These are phyloP conservation scores for Tricholomella constricta DNA, from an alignment of 768 basidiomycete species.

Conservation along the genomic window DNA sequence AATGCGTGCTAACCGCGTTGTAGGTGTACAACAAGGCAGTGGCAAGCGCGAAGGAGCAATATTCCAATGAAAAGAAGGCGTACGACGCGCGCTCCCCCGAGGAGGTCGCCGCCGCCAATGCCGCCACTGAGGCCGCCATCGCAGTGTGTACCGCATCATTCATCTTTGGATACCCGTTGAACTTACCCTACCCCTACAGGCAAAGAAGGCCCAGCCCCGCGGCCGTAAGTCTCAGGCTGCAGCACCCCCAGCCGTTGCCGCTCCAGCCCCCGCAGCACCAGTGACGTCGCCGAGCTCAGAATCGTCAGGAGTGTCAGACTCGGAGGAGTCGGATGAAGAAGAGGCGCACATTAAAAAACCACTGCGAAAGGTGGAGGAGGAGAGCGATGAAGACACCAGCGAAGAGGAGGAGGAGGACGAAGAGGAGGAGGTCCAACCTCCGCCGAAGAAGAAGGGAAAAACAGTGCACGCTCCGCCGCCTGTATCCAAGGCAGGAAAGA, in stretches of 20 bases:
- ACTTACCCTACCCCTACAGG: slow-evolving; percentile 13
- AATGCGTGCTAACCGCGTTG: slow-evolving; percentile 8
- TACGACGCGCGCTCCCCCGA: slow-evolving; percentile 61
- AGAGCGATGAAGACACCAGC: slow-evolving; percentile 29
- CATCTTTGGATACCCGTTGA: not conserved
- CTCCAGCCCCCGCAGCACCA: slow-evolving; percentile 23
- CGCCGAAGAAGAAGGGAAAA: slow-evolving; percentile 33
- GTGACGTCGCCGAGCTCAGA: slow-evolving; percentile 27
- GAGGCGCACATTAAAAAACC: slow-evolving; percentile 24
- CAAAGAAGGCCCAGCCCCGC: slow-evolving; percentile 23
- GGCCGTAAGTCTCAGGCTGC: slow-evolving; percentile 12
- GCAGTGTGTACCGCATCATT: slow-evolving; percentile 31
- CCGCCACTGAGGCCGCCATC: slow-evolving; percentile 41
- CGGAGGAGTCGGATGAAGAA: slow-evolving; percentile 40
- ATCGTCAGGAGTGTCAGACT: slow-evolving; percentile 34
- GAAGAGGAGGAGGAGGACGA: slow-evolving; percentile 23
- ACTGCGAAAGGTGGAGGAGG: not conserved
- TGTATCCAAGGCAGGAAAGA: slow-evolving; percentile 27
- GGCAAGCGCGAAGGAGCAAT: slow-evolving; percentile 61
- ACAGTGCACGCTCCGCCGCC: slow-evolving; percentile 16
- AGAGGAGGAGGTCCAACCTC: slow-evolving; percentile 19
- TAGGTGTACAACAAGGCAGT: slow-evolving; percentile 60
- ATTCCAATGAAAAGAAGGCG: slow-evolving; percentile 61
- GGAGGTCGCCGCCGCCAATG: slow-evolving; percentile 48
- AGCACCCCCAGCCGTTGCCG: slow-evolving; percentile 3